Evolutionary conservation across 495 filamentous ascomycete species (phyloP).

Genomic region (Parathielavia appendiculata): DNA sequence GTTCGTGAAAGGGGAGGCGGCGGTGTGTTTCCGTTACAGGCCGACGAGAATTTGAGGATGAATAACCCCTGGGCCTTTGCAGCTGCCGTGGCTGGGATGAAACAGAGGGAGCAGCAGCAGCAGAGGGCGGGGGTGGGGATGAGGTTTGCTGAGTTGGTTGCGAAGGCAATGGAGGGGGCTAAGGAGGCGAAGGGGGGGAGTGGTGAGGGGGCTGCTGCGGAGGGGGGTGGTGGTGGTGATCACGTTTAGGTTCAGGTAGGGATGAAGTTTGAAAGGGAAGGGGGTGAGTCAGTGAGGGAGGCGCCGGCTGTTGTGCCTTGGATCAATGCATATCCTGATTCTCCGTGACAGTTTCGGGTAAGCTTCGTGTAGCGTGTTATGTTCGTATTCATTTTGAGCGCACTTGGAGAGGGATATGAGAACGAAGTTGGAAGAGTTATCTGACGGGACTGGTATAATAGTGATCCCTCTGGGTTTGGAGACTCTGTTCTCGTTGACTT

Average conservation of each 20-base stretch:
- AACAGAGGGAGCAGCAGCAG: not conserved
- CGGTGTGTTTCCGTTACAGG: not conserved
- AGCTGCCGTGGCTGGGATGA: not conserved
- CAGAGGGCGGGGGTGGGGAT: not conserved
- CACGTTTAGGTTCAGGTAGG: not conserved
- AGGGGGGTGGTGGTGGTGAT: not conserved
- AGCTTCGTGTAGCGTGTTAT: not conserved
- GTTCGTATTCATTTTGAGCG: no score
- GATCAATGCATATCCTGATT: not conserved
- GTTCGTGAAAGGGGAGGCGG: not conserved
- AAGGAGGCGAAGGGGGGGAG: not conserved
- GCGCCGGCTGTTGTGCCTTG: no score
- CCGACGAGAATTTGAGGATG: not conserved
- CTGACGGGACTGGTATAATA: no score
- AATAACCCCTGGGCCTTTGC: not conserved
- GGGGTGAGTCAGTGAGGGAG: not conserved
- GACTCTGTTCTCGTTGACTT: no score
- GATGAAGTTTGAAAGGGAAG: not conserved
- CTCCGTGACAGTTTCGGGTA: not conserved
- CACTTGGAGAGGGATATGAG: no score
- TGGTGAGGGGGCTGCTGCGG: not conserved
- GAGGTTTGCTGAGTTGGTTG: constrained; percentile 22
- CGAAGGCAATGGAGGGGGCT: constrained; percentile 10
- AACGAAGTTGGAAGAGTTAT: no score
- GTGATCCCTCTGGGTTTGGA: no score